Evolutionary conservation across 257 asterid species (phyloP), one percentile per base, ranked within the genome.

Genomic region (Datura wrightii): DNA sequence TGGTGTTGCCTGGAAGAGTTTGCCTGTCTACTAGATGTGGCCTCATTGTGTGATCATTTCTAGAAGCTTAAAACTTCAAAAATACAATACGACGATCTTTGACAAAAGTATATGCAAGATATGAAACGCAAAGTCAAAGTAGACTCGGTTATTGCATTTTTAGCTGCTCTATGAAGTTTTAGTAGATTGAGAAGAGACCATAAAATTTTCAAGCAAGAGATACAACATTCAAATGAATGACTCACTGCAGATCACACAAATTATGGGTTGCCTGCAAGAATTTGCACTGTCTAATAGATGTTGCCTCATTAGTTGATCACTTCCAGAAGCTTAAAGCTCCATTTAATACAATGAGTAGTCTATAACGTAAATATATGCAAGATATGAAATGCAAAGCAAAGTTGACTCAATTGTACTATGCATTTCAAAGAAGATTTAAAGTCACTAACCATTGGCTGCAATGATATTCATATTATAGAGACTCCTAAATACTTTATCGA

Each of bases 271-370:
- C 65, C 65, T 58, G 34, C 62, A 56, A 4, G 9, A 56, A 56
- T 56, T 56, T 56, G 24, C 65, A 18, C 11, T 6, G 65, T 18
- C 65, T 18, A 58, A n/a, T n/a, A 58, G 63, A 70, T 70, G 79
- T 18, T 41, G 54, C 79, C 79, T 70, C 55, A 70, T 70, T 70
- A 69, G 6, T 34, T 42, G 79, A 70, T 70, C 55, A 42, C 52
- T 15, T 42, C 79, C 79, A 42, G 55, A 42, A 71, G 52, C 79
- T n/a, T 42, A 71, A 71, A 42, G 3, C 18, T 71, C 44, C 55
- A 10, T 42, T 14, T 16, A 37, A 7, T 69, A 18, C 1, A 0
- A 69, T 69, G 59, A 10, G 59, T 3, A 54, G 59, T 14, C n/a
- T 69, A 1, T 14, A 8, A 39, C 13, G 2, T 37, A 39, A 69